These are phyloP conservation scores for Pythium periplocum DNA, from an alignment of 352 stramenopile species.

Conservation along the genomic window DNA sequence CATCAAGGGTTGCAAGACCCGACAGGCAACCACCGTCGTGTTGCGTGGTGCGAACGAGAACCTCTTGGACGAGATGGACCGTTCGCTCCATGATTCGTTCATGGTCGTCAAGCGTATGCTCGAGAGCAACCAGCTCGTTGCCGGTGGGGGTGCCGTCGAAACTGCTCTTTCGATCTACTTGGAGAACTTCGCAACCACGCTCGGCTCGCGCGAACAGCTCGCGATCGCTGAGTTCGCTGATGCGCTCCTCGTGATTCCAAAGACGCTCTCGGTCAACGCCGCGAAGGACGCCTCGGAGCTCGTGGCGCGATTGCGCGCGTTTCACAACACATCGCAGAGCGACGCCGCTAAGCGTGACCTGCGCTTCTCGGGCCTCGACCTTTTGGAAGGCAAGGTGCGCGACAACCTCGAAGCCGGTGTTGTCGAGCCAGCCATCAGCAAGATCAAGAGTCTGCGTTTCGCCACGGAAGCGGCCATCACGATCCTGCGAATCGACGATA, in stretches of 20 bases:
- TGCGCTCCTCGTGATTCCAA: conserved; percentile 97
- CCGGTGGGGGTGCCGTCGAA: conserved; percentile 97
- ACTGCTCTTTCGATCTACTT: conserved; percentile 97
- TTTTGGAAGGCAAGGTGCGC: conserved; percentile 92
- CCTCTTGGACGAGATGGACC: conserved; percentile 99
- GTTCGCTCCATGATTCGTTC: conserved; percentile 97
- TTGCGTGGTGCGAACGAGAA: conserved; percentile 99
- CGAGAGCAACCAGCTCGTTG: conserved; percentile 98
- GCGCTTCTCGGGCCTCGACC: conserved; percentile 93
- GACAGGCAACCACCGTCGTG: conserved; percentile 95
- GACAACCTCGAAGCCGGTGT: conserved; percentile 97
- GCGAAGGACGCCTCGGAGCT: conserved; percentile 99
- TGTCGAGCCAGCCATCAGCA: conserved; percentile 99
- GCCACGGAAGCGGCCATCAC: conserved; percentile 99
- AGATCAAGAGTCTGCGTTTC: conserved; percentile 99
- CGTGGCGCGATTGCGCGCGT: conserved; percentile 94
- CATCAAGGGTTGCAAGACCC: conserved; percentile 95
- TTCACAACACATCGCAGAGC: conserved; percentile 95
- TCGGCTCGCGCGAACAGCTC: conserved; percentile 97
- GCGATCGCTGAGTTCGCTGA: conserved; percentile 99
- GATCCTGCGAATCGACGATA: conserved; percentile 99
- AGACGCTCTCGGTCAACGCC: conserved; percentile 98
- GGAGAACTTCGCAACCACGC: conserved; percentile 96
- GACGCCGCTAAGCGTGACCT: conserved; percentile 70
- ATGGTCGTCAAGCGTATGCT: conserved; percentile 99